Evolutionary conservation across 768 basidiomycete species (phyloP).

Genomic region (Rossbeevera mucosa): DNA sequence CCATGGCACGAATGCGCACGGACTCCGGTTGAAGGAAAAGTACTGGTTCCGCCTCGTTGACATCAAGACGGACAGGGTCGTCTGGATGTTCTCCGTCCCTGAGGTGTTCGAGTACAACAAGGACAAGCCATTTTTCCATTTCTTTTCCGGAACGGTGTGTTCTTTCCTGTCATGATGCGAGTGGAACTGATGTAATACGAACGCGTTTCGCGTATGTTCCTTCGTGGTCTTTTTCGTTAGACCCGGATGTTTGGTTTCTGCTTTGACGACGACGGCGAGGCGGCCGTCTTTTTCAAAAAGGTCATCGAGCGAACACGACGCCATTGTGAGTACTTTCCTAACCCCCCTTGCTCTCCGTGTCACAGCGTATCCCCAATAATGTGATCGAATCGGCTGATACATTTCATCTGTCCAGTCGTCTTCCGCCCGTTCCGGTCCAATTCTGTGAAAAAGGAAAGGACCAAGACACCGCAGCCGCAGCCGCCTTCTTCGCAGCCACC

Average conservation of each 20-base stretch:
- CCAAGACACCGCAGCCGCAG: slow-evolving; percentile 37
- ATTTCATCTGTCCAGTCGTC: slow-evolving; percentile 13
- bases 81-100: slow-evolving; percentile 67
- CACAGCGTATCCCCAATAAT: neutral
- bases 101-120: slow-evolving; percentile 63
- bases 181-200: neutral
- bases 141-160: slow-evolving; percentile 81
- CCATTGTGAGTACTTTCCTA: slow-evolving; percentile 25
- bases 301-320: slow-evolving; percentile 49
- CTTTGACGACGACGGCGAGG: slow-evolving; percentile 59
- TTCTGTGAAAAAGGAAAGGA: slow-evolving; percentile 25
- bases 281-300: slow-evolving; percentile 55
- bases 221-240: neutral
- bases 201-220: neutral
- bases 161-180: neutral
- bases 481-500: too few relatives aligned
- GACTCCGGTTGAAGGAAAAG: slow-evolving; percentile 30
- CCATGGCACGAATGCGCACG: slow-evolving; percentile 16
- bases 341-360: neutral
- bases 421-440: slow-evolving; percentile 27
- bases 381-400: neutral
- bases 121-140: slow-evolving; percentile 90
- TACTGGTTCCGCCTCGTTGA: slow-evolving; percentile 68
- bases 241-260: slow-evolving; percentile 52
- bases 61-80: slow-evolving; percentile 49